These are phyloP conservation scores for Pythium aquatile DNA, from an alignment of 352 stramenopile genomes.

Conservation along the genomic window DNA sequence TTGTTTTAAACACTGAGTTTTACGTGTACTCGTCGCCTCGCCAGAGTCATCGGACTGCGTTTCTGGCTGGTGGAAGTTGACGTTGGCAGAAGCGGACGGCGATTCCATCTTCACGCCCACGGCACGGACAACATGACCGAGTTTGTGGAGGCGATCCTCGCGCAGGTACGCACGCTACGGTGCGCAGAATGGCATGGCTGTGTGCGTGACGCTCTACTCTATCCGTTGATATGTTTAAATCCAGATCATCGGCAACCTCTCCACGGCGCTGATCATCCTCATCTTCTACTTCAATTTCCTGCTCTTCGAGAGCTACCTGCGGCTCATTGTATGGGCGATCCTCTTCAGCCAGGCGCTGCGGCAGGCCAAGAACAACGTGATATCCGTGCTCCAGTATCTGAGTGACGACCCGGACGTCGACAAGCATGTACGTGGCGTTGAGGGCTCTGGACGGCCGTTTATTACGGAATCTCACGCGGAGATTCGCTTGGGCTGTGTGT, in stretches of 20 bases:
- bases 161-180: conserved; percentile 45
- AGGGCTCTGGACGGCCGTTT: too few relatives aligned
- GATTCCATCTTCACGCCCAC: not conserved
- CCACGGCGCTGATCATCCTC: conserved; percentile 79
- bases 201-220: not conserved
- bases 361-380: conserved; percentile 84
- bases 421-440: conserved; percentile 44
- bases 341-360: conserved; percentile 84
- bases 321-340: conserved; percentile 86
- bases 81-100: conserved; percentile 17
- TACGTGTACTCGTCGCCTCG: not conserved
- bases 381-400: conserved; percentile 81
- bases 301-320: conserved; percentile 88
- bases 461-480: not conserved
- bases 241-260: conserved; percentile 86
- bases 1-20: conserved; percentile 13
- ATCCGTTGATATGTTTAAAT: not conserved
- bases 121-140: conserved; percentile 51
- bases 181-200: not conserved
- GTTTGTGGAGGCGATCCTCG: conserved; percentile 83
- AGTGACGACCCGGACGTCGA: conserved; percentile 76
- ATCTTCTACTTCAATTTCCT: conserved; percentile 91
- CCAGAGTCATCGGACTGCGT: conserved; percentile 15
- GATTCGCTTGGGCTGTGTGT: not conserved
- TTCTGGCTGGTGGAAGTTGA: conserved; percentile 22